Evolutionary conservation across 495 filamentous ascomycete species (phyloP).

Genomic region (Bacidia gigantensis): DNA sequence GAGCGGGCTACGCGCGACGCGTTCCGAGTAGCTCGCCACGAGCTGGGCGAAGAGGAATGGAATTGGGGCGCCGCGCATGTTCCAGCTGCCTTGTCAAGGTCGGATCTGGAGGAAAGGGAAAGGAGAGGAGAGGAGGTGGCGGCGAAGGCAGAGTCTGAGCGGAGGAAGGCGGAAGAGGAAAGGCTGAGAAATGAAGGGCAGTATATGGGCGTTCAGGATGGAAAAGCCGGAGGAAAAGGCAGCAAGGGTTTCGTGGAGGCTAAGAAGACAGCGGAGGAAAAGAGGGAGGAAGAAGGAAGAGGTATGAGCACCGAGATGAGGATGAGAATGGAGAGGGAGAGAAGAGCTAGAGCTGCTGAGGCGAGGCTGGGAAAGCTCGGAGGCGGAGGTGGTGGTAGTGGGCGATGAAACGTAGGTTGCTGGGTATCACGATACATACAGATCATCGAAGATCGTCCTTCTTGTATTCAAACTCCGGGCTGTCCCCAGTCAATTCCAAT

Average conservation of each 20-base stretch:
- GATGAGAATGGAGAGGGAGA: conserved; percentile 65
- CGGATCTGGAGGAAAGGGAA: conserved; percentile 52
- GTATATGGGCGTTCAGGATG: too few relatives aligned
- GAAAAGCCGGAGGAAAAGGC: conserved; percentile 28
- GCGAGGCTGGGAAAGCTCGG: conserved; percentile 63
- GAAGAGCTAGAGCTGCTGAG: conserved; percentile 73
- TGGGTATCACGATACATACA: neutral
- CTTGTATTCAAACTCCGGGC: neutral
- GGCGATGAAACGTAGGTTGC: neutral
- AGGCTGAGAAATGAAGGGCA: conserved; percentile 42
- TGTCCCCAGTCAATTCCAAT: neutral
- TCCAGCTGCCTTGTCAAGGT: conserved; percentile 50
- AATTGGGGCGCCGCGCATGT: conserved; percentile 67
- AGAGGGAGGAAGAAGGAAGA: conserved; percentile 65
- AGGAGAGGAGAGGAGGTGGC: conserved; percentile 44
- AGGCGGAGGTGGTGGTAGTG: conserved; percentile 12
- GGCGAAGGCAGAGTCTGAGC: conserved; percentile 40
- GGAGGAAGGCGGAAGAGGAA: conserved; percentile 48
- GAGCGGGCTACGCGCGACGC: conserved; percentile 79
- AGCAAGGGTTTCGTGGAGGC: conserved; percentile 37
- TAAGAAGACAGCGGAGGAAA: conserved; percentile 54
- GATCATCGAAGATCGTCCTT: too few relatives aligned
- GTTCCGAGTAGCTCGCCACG: conserved; percentile 73
- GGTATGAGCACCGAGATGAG: conserved; percentile 77
- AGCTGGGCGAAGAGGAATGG: conserved; percentile 55